Base-by-base conservation (phyloP, 2,329 filamentous ascomycete species). In the Periconia sp. region DNA sequence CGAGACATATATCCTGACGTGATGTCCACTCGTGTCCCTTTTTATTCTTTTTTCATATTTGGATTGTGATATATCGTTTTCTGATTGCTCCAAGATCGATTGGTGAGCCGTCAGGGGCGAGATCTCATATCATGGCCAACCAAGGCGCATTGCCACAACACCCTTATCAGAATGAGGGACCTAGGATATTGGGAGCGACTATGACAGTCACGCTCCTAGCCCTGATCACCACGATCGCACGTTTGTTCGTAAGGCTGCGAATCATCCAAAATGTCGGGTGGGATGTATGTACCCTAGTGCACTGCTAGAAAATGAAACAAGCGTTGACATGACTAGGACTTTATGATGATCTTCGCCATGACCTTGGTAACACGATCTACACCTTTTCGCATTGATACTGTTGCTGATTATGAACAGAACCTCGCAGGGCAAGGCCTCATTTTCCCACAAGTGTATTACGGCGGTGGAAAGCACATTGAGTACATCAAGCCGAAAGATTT, bases 251-350 rank as follows among this genome's bases (percentile, higher is more conserved):
- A 27, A 74, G 81, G n/a, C 31, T 76, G 6, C 65, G 66, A 17
- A 75, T 83, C 68, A 77, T 83, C 48, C 76, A 75, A 13, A 79
- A 78, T 47, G 66, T 79, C 19, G 81, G 81, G 2, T 72, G 74
- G 60, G 82, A 84, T 71, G 82, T 69, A 45, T 62, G 64, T 52
- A 14, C 42, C n/a, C 18, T 15, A 42, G 10, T 18, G 13, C 13
- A 37, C 33, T 27, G 5, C 30, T 10, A 19, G 19, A 14, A 49
- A 23, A 40, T 44, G 27, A 30, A 11, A 6, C n/a, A 18, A 37
- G 3, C 33, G 40, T 53, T 64, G 45, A 67, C 52, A 20, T 52
- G 48, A 7, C 9, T 47, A 69, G 68, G 69, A 82, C 60, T 78
- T 75, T 57, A 62, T 76, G 3, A 81, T 82, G 63, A 47, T 75